Evolutionary conservation across 2,329 filamentous ascomycete species (phyloP), one percentile per base, ranked within the genome.

Genomic region (Xylariaceae sp.): DNA sequence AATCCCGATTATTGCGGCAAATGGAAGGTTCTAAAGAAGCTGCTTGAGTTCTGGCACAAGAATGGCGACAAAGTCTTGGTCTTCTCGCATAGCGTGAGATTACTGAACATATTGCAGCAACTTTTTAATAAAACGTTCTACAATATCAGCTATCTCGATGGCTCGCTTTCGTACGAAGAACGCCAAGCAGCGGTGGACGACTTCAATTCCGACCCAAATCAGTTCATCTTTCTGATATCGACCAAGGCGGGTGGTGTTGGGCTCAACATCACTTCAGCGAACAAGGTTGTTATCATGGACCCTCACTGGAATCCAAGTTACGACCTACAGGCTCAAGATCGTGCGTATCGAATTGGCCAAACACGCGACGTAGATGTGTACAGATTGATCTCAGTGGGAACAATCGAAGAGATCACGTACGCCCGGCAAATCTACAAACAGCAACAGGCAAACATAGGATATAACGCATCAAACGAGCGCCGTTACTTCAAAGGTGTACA

Each of bases 371-470:
- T 99, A 0, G 94, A 99, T 71, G 93, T 97, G 1, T 97, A 96
- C 72, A 87, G 94, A 3, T 83, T 99, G 1, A 86, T 99, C 15
- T 93, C 89, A 1, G 86, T 90, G 1, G 94, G 94, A 0, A 97
- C 94, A 0, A 91, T 99, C 13, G 94, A 99, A 71, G 94, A 99
- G 73, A 94, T 97, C 56, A 91, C 97, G 6, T 99, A 99, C 69
- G 94, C 93, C 0, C 84, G 94, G 5, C 94, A 99, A 69, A 94
- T 99, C 45, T 99, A 99, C 80, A 99, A 99, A 74, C 94, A 99
- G 71, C 94, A 99, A 70, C 94, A 97, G 75, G 93, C 94, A 30
- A 97, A 97, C 69, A 97, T 99, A 60, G 94, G 90, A 0, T 97
- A 99, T 74, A 95, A 88, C 39, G 94, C 94, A 0, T 95, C 90